A percentile compares a stretch with the other conserved stretches of the same genome.
Evolutionary conservation across 805 yeast species (phyloP).

Genomic region (Starmera caribaea): DNA sequence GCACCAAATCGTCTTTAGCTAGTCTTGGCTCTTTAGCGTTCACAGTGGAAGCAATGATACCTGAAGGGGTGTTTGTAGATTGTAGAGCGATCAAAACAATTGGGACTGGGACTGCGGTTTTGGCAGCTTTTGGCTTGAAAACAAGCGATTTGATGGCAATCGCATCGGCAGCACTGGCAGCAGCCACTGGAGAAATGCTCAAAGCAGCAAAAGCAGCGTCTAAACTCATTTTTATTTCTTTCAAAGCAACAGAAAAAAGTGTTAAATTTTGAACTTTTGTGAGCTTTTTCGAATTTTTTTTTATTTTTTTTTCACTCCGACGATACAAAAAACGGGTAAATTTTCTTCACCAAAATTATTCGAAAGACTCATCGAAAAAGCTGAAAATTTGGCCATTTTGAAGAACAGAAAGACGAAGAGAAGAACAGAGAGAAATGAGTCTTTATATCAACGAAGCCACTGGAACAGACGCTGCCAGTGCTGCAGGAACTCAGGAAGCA

Average conservation of each 20-base stretch:
- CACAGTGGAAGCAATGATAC: constrained; percentile 54
- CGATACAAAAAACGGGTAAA: too few species aligned
- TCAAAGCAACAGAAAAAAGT: not conserved
- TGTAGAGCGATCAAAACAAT: constrained; percentile 70
- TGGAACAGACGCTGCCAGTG: constrained; percentile 55
- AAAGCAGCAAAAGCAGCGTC: constrained; percentile 60
- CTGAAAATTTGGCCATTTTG: too few species aligned
- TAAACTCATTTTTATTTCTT: constrained; percentile 53
- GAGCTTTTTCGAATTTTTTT: not conserved
- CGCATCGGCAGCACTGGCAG: too few species aligned
- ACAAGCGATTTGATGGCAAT: constrained; percentile 63
- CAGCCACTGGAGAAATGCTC: constrained; percentile 45
- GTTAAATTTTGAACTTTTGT: too few species aligned
- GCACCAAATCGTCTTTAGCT: constrained; percentile 74
- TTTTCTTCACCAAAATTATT: too few species aligned
- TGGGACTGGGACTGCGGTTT: constrained; percentile 70
- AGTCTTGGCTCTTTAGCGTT: constrained; percentile 77
- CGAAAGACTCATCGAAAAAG: too few species aligned
- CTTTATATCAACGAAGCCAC: constrained; percentile 64
- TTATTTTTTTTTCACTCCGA: not conserved
- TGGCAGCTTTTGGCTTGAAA: constrained; percentile 88
- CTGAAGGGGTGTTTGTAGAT: constrained; percentile 60
- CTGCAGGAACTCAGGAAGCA: constrained; percentile 51
- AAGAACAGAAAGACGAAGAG: too few species aligned
- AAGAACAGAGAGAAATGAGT: constrained; percentile 10